Evolutionary conservation across 2,329 filamentous ascomycete genomes (phyloP).

Genomic region (Colletotrichum musae): DNA sequence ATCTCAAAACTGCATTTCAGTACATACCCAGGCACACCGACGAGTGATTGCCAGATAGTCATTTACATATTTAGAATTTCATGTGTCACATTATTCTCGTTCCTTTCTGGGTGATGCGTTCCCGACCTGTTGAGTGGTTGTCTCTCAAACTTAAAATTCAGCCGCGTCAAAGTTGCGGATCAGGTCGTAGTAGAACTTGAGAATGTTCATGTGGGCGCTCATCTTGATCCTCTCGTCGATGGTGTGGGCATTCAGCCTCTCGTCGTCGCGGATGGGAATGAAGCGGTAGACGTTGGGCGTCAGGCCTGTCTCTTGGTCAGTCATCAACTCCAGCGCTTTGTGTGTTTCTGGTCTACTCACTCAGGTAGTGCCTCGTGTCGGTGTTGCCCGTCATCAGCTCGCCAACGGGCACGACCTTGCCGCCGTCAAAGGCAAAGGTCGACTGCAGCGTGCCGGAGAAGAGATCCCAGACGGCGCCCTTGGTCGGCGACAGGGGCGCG

Average conservation of each 20-base stretch:
- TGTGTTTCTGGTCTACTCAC: background rate
- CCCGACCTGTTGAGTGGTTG: background rate
- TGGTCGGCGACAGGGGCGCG: slow-evolving; percentile 32
- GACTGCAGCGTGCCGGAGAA: slow-evolving; percentile 37
- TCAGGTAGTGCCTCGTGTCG: slow-evolving; percentile 37
- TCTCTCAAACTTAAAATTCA: background rate
- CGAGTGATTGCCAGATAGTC: slow-evolving; percentile 18
- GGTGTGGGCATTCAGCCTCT: slow-evolving; percentile 32
- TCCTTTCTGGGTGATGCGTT: background rate
- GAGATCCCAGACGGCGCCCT: slow-evolving; percentile 28
- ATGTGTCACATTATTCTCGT: background rate
- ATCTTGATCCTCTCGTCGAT: slow-evolving; percentile 38
- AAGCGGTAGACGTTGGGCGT: slow-evolving; percentile 33
- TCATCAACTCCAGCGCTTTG: background rate
- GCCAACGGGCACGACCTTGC: slow-evolving; percentile 32
- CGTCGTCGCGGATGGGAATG: slow-evolving; percentile 22
- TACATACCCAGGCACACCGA: slow-evolving; percentile 26
- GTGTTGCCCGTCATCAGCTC: slow-evolving; percentile 38
- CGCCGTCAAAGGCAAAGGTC: slow-evolving; percentile 33
- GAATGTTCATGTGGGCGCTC: slow-evolving; percentile 33
- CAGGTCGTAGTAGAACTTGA: slow-evolving; percentile 37
- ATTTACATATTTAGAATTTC: slow-evolving; percentile 21
- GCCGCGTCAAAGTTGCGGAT: slow-evolving; percentile 38
- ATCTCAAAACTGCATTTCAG: slow-evolving; percentile 13
- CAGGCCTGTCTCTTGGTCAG: slow-evolving; percentile 17